Percentiles rank a stretch among this genome's conserved stretches.
Evolutionary conservation across 202 grass and related monocot species (phyloP).

Genomic region (Schoenoplectus tabernaemontani): DNA sequence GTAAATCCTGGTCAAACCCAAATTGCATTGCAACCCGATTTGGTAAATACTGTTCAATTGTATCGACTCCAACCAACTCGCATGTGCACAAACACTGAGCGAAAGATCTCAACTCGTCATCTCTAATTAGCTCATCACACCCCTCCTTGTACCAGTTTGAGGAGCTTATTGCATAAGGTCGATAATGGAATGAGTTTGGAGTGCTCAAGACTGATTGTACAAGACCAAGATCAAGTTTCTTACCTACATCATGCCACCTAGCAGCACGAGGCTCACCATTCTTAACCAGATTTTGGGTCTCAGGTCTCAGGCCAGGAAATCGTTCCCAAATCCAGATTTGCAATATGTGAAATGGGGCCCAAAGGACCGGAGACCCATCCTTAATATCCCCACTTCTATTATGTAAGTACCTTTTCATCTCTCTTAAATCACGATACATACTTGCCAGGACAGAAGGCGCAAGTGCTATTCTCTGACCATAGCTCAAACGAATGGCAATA

Average conservation of each 20-base stretch:
- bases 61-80: conserved; percentile 73
- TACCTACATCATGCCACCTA: conserved; percentile 74
- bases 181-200: conserved; percentile 41
- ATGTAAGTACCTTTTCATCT: conserved; percentile 46
- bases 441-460: conserved; percentile 58
- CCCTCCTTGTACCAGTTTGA: conserved; percentile 37
- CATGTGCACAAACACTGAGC: conserved; percentile 50
- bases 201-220: conserved; percentile 30
- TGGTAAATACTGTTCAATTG: conserved; percentile 79
- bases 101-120: conserved; percentile 43
- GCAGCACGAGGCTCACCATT: conserved; percentile 39
- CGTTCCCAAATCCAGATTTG: conserved; percentile 92
- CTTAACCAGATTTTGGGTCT: conserved; percentile 27
- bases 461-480: conserved; percentile 56
- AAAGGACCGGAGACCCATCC: conserved; percentile 33
- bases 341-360: conserved; percentile 65
- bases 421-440: conserved; percentile 64
- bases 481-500: conserved; percentile 59
- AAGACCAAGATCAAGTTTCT: conserved; percentile 31
- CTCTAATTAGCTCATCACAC: conserved; percentile 33
- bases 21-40: conserved; percentile 88
- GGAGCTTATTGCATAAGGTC: conserved; percentile 28
- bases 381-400: background rate
- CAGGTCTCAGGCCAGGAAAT: conserved; percentile 44
- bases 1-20: conserved; percentile 88